A percentile compares a stretch with the other conserved stretches of the same genome.
Evolutionary conservation across 2,329 filamentous ascomycete species (phyloP).

Genomic region (Apiospora phragmitis): DNA sequence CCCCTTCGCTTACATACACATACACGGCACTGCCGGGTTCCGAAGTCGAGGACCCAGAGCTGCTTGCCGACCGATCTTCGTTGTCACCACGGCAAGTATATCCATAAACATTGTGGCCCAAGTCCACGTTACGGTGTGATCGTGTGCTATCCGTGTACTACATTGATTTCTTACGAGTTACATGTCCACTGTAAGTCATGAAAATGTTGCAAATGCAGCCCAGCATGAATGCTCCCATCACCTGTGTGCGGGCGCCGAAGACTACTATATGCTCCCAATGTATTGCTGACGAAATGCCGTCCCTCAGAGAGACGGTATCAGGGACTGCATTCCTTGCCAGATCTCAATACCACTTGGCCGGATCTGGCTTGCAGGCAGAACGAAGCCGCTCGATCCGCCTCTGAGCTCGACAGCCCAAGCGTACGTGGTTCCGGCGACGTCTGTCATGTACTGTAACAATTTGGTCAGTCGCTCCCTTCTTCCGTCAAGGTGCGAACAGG

Average conservation of each 20-base stretch:
- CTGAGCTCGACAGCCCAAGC: conserved; percentile 34
- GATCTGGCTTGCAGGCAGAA: conserved; percentile 30
- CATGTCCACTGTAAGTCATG: too few relatives aligned
- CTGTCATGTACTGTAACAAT: conserved; percentile 26
- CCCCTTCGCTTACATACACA: neutral
- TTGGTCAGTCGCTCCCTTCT: conserved; percentile 15
- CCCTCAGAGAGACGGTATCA: conserved; percentile 13
- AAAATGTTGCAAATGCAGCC: too few relatives aligned
- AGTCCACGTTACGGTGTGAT: neutral
- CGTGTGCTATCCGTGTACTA: too few relatives aligned
- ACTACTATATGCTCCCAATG: neutral
- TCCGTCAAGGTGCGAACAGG: neutral
- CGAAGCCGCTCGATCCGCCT: conserved; percentile 30
- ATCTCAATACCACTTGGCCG: conserved; percentile 29
- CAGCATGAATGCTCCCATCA: too few relatives aligned
- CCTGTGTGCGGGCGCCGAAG: too few relatives aligned
- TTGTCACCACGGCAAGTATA: neutral
- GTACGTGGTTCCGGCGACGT: conserved; percentile 26
- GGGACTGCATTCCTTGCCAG: conserved; percentile 30
- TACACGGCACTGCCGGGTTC: neutral
- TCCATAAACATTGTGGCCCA: neutral
- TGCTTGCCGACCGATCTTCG: neutral
- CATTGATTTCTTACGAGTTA: too few relatives aligned
- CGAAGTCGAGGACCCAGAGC: neutral
- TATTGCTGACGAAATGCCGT: neutral